phyloP scores from a whole-genome alignment of 208 protist species.

The Wallacemonas rigidus region DNA sequence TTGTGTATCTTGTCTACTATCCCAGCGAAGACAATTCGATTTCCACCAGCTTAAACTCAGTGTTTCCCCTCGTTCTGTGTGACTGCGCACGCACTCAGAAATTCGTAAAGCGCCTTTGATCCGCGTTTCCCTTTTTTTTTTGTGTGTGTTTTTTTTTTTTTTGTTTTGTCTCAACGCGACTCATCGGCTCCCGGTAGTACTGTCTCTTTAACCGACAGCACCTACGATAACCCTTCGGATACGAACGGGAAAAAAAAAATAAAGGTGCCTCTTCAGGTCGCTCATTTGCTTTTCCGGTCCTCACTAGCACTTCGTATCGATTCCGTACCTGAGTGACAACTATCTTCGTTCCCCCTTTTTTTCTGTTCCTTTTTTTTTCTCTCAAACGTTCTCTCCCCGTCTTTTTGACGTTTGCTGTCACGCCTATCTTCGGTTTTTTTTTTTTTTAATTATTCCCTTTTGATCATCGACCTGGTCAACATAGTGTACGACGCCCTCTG shows the following conservation, averaged over 20 bases:
- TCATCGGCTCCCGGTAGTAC: neutral
- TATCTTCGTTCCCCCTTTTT: neutral
- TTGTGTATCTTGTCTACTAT: conserved; percentile 18
- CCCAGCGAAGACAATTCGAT: neutral
- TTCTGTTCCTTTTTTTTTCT: neutral
- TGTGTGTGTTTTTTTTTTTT: conserved; percentile 13
- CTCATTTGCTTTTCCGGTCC: neutral
- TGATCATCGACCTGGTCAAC: neutral
- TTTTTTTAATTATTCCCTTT: conserved; percentile 3
- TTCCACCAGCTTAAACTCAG: conserved; percentile 17
- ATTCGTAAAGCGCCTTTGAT: neutral
- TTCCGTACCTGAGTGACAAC: too few relatives aligned
- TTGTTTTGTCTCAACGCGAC: conserved; percentile 2
- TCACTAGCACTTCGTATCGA: neutral
- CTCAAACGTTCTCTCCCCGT: neutral
- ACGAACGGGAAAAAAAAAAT: too few relatives aligned
- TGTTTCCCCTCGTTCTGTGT: neutral
- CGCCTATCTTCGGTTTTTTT: neutral
- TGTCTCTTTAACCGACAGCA: neutral
- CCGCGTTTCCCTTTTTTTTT: conserved; percentile 7
- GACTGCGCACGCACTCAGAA: conserved; percentile 15
- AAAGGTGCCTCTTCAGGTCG: neutral
- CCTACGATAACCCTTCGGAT: neutral
- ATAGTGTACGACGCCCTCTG: too few relatives aligned
- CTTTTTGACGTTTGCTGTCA: neutral